Conservation (phyloP, 345 rosid genomes). For the Hibiscus tridactylites region DNA sequence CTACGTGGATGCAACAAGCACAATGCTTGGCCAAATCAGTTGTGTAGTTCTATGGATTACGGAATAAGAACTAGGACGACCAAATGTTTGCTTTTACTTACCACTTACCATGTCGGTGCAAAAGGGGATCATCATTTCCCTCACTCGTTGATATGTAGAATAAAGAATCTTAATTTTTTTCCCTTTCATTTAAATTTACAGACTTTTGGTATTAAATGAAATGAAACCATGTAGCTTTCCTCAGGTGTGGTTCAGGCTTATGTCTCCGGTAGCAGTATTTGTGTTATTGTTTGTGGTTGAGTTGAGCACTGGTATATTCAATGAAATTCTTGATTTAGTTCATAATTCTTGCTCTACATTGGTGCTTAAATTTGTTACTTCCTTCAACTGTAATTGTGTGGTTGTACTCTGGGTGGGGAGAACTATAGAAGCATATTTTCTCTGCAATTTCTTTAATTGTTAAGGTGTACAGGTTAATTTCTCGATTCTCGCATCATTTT, state of each 20-base stretch:
- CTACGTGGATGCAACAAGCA: not conserved
- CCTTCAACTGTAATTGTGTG: not conserved
- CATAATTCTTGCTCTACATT: not conserved
- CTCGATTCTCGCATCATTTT: too few species aligned
- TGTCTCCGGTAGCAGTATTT: too few species aligned
- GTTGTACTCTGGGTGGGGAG: not conserved
- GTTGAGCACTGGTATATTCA: not conserved
- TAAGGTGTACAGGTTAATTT: not conserved
- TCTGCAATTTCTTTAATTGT: conserved; percentile 1
- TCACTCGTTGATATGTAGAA: too few species aligned
- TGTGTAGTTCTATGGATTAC: not conserved
- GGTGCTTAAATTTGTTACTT: too few species aligned
- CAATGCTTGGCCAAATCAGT: not conserved
- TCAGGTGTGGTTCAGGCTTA: too few species aligned
- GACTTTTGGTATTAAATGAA: too few species aligned
- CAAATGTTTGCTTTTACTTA: not conserved
- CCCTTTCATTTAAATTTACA: too few species aligned
- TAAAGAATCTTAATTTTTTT: too few species aligned
- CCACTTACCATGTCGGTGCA: not conserved
- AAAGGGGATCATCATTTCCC: not conserved
- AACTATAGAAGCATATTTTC: not conserved
- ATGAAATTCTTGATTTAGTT: not conserved
- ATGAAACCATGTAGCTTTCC: too few species aligned
- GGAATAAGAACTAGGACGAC: not conserved
- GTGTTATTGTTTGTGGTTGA: not conserved